phyloP scores from a whole-genome alignment of 2,329 filamentous ascomycete species.

The Colletotrichum phormii region DNA sequence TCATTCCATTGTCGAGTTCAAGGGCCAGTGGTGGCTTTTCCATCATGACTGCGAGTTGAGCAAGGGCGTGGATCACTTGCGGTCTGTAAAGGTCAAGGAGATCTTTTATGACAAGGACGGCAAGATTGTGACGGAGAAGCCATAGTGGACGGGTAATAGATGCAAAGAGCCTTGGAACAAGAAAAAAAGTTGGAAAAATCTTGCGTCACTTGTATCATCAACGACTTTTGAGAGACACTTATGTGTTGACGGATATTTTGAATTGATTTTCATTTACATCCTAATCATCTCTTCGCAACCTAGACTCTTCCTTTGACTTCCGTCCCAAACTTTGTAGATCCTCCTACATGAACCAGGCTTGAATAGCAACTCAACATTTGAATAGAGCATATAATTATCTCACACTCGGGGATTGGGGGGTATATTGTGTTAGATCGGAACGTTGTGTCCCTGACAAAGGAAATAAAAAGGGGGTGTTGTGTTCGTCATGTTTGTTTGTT shows the following conservation, averaged over 20 bases:
- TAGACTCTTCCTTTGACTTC: background rate
- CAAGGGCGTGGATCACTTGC: slow-evolving; percentile 75
- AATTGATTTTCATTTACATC: background rate
- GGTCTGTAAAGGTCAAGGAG: slow-evolving; percentile 80
- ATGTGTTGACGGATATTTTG: background rate
- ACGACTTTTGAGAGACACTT: too few species aligned
- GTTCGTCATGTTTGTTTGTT: too few species aligned
- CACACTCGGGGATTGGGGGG: slow-evolving; percentile 12
- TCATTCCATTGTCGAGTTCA: slow-evolving; percentile 81
- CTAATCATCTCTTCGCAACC: background rate
- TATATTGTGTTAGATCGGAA: slow-evolving; percentile 11
- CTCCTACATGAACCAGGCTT: background rate
- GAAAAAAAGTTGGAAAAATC: too few species aligned
- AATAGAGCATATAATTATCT: background rate
- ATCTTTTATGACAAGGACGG: slow-evolving; percentile 77
- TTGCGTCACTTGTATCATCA: background rate
- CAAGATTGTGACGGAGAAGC: slow-evolving; percentile 63
- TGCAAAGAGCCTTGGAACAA: too few species aligned
- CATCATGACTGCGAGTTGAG: slow-evolving; percentile 80
- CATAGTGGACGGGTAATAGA: slow-evolving; percentile 39
- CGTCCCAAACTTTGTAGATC: background rate
- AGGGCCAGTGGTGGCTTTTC: slow-evolving; percentile 79
- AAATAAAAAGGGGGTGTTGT: background rate
- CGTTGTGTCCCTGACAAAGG: slow-evolving; percentile 14
- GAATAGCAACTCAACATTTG: background rate